Conservation (phyloP, 306 rosid genomes). For the Castanea crenata region DNA sequence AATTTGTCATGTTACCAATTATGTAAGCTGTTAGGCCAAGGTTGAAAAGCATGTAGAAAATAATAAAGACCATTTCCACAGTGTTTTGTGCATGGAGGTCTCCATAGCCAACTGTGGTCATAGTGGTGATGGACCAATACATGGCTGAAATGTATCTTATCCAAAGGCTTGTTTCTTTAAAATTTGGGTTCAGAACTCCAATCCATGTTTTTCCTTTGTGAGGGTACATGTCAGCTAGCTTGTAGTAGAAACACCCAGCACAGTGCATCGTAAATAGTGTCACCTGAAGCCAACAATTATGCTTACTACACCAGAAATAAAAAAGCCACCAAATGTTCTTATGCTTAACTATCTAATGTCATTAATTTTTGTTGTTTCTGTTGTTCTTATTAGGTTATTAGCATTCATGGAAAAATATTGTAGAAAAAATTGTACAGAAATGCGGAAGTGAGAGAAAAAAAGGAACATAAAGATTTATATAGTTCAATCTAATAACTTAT, state of each 20-base stretch:
- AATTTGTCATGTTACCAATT: conserved; percentile 97
- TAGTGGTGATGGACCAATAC: conserved; percentile 93
- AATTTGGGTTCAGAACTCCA: conserved; percentile 66
- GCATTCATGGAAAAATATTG: too few relatives aligned
- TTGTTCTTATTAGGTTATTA: too few relatives aligned
- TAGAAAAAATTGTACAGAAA: too few relatives aligned
- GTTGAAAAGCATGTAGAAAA: conserved; percentile 86
- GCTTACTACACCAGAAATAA: background rate
- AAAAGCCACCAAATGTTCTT: too few relatives aligned
- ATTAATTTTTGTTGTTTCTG: too few relatives aligned
- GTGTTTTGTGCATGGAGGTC: conserved; percentile 89
- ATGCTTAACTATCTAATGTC: too few relatives aligned
- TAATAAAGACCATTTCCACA: conserved; percentile 79
- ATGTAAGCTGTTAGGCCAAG: conserved; percentile 94
- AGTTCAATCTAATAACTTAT: too few relatives aligned
- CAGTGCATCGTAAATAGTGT: conserved; percentile 70
- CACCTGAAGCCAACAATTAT: conserved; percentile 46
- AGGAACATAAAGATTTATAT: too few relatives aligned
- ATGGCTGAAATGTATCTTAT: conserved; percentile 72
- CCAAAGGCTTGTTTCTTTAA: conserved; percentile 61
- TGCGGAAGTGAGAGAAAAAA: too few relatives aligned
- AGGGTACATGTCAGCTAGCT: conserved; percentile 74
- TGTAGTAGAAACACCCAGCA: conserved; percentile 83
- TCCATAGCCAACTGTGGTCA: conserved; percentile 96
- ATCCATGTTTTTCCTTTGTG: conserved; percentile 81